Evolutionary conservation across 192 early-diverging fungal genomes (phyloP), one percentile per base, ranked within the genome.

Genomic region (Gaertneriomyces semiglobifer): DNA sequence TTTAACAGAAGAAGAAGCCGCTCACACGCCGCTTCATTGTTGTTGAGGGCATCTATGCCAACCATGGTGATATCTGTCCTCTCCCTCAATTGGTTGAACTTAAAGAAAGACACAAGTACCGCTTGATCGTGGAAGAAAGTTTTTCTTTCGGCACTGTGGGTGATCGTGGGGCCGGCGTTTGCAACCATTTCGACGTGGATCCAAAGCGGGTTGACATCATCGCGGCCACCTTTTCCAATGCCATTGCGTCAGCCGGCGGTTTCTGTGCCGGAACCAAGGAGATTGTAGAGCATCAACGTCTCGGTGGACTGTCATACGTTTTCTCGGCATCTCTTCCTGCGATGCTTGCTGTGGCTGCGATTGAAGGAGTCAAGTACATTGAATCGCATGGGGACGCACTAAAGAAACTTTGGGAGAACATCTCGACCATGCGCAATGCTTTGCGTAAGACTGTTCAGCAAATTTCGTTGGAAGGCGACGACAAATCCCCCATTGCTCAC

Each of bases 321-420:
- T 98, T 90, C 76, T 96, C 94, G 42, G 96, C 96, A 0, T 91
- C 94, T 10, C 84, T 98, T 45, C 96, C 96, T 18, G 92, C 93
- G 19, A 91, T 95, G 76, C 84, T 98, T 5, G 84, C 94, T 14
- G 92, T 93, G 20, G 83, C 89, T 45, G 90, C 92, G n/a, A 78
- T 88, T 2, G 92, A 96, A 71, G 91, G 90, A 5, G 77, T 98
- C 62, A 80, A 81, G 4, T 73, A 88, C n/a, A 66, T 90, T 40
- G 68, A 72, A 38, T 54, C 77, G 19, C 73, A 85, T 25, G 80
- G 83, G 4, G 41, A 64, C 1, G 47, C 82, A 20, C 63, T 93
- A 43, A 72, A 60, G 12, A 66, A 73, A 16, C 72, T 96, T 57
- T 70, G 76, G 19, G 84, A 89, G 50, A 93, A 94, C 76, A 69